Evolutionary conservation across 495 filamentous ascomycete species (phyloP).

Genomic region (Hypoxylon trugodes): DNA sequence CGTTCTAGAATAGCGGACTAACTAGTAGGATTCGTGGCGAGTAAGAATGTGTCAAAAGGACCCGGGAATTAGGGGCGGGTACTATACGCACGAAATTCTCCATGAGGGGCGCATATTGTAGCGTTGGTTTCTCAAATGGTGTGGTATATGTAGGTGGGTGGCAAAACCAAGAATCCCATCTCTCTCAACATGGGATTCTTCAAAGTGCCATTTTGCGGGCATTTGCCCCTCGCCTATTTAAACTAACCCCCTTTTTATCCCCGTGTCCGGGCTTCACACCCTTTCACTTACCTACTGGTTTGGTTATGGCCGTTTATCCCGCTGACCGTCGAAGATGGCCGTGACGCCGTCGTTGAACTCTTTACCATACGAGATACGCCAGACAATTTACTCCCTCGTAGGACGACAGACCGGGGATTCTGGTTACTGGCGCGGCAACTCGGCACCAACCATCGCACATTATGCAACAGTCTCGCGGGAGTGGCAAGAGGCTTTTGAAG

Average conservation of each 20-base stretch:
- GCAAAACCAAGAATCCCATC: constrained; percentile 31
- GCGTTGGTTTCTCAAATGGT: no score
- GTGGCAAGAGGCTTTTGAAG: constrained; percentile 38
- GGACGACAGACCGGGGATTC: constrained; percentile 29
- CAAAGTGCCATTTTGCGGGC: constrained; percentile 5
- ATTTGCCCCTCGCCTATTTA: constrained; percentile 17
- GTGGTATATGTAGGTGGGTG: no score
- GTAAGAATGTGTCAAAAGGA: background rate
- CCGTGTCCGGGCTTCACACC: background rate
- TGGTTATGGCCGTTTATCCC: background rate
- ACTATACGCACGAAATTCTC: constrained; percentile 21
- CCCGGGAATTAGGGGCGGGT: constrained; percentile 21
- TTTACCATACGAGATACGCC: constrained; percentile 40
- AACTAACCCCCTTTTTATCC: background rate
- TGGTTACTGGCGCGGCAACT: background rate
- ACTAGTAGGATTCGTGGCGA: constrained; percentile 8
- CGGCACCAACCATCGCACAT: constrained; percentile 7
- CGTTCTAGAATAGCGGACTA: constrained; percentile 27
- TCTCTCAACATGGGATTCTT: constrained; percentile 28
- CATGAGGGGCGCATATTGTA: constrained; percentile 12
- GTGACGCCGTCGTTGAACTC: constrained; percentile 26
- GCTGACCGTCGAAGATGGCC: constrained; percentile 12
- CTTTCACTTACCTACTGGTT: background rate
- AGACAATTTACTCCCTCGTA: constrained; percentile 30
- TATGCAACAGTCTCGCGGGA: constrained; percentile 30